phyloP scores from a whole-genome alignment of 2,329 filamentous ascomycete species.

The Colletotrichum coccodes region DNA sequence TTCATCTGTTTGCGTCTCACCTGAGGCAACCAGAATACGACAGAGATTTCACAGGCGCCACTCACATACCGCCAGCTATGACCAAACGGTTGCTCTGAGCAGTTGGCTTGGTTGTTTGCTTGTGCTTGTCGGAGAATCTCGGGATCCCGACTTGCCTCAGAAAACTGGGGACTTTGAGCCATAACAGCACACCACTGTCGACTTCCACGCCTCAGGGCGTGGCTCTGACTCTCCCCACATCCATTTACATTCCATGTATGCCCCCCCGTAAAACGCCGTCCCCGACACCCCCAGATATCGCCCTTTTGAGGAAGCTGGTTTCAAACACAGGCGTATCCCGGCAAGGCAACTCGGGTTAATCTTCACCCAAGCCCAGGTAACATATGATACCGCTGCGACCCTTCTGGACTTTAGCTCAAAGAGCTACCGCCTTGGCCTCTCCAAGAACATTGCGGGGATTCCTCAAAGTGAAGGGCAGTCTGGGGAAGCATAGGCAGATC shows the following conservation, averaged over 20 bases:
- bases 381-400: slow-evolving; percentile 10
- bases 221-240: slow-evolving; percentile 22
- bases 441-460: slow-evolving; percentile 23
- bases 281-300: slow-evolving; percentile 21
- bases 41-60: slow-evolving; percentile 20
- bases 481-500: slow-evolving; percentile 33
- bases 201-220: slow-evolving; percentile 18
- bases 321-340: slow-evolving; percentile 28
- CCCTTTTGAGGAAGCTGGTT: slow-evolving; percentile 29
- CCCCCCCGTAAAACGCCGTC: slow-evolving; percentile 18
- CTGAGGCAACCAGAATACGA: slow-evolving; percentile 15
- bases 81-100: slow-evolving; percentile 16
- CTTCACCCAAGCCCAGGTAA: slow-evolving; percentile 26
- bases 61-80: slow-evolving; percentile 24
- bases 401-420: not conserved
- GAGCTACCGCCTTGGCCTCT: slow-evolving; percentile 20
- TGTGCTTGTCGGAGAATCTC: slow-evolving; percentile 30
- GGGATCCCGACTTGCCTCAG: slow-evolving; percentile 25
- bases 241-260: slow-evolving; percentile 18
- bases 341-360: slow-evolving; percentile 25
- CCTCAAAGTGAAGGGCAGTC: slow-evolving; percentile 15
- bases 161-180: slow-evolving; percentile 14
- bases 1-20: slow-evolving; percentile 26
- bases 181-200: slow-evolving; percentile 17
- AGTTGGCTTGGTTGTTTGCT: slow-evolving; percentile 21